Conservation (phyloP, 352 stramenopile genomes). For the Phytopythium sindhum region DNA sequence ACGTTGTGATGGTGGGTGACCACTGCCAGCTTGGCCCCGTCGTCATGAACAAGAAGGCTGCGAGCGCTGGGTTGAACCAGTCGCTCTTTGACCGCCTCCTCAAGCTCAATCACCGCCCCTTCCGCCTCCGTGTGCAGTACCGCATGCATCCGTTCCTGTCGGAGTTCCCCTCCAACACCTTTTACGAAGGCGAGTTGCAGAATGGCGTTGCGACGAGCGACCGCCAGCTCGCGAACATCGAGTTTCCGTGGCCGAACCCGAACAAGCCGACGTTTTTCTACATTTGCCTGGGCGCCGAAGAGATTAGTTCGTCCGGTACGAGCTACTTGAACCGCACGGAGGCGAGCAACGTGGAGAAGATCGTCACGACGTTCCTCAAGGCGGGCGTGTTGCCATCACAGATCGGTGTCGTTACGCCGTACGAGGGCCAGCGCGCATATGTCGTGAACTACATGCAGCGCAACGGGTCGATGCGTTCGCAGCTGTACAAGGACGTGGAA, state of each 20-base stretch:
- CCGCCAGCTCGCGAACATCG: conserved; percentile 78
- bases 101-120: conserved; percentile 93
- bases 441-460: conserved; percentile 98
- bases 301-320: conserved; percentile 97
- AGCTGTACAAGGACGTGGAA: conserved; percentile 98
- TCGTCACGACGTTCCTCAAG: conserved; percentile 97
- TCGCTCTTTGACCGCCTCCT: conserved; percentile 98
- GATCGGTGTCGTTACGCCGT: conserved; percentile 98
- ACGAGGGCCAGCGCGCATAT: conserved; percentile 98
- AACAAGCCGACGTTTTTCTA: conserved; percentile 99
- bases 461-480: conserved; percentile 90
- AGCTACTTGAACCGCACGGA: conserved; percentile 99
- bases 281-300: conserved; percentile 94
- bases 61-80: conserved; percentile 95
- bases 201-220: conserved; percentile 97
- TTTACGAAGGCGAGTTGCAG: conserved; percentile 99
- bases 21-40: conserved; percentile 98
- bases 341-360: conserved; percentile 97
- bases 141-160: conserved; percentile 99
- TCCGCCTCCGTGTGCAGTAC: conserved; percentile 98
- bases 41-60: conserved; percentile 99
- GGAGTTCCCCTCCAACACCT: conserved; percentile 99
- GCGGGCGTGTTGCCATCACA: conserved; percentile 88
- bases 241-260: conserved; percentile 97
- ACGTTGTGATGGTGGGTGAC: conserved; percentile 99